Evolutionary conservation across 2,329 filamentous ascomycete species (phyloP), one percentile per base, ranked within the genome.

Genomic region (Pseudopyricularia javanii): DNA sequence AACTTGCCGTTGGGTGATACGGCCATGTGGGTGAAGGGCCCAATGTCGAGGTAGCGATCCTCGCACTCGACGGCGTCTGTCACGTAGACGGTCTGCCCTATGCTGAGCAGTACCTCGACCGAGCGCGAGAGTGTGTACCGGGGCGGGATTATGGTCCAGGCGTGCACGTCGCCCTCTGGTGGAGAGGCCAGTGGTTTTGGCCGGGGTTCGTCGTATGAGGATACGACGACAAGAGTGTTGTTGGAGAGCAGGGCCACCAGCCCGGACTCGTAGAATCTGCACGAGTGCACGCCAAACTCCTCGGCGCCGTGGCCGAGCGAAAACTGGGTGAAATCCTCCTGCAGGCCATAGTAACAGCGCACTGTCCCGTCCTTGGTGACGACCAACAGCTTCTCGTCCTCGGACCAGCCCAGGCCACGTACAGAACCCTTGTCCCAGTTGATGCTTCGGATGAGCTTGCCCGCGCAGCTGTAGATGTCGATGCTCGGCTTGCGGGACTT

Each of bases 321-420:
- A 67, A 97, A 98, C 54, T 95, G 91, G 15, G 85, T 88, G 64
- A 98, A 98, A 64, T 97, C 91, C 56, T 86, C 88, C 66, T 95
- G 87, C n/a, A 98, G 72, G 62, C 93, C 88, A 65, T 90, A 83
- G 64, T 91, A 96, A 66, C 89, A 93, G 55, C 91, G 79, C 45
- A 97, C 91, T 1, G 83, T 91, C 24, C 93, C 93, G 63, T 98
- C 91, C 52, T 86, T 80, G 9, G 90, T 88, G 51, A 97, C 83
- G 0, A 96, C 86, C 4, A 98, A 73, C 48, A 98, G 76, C 64
- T 87, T 86, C 74, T 98, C 93, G 58, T 96, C 89, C 62, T 95
- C 91, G 20, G 91, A 95, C 93, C 93, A 98, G 33, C 93, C 93
- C 20, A 98, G 76, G 2, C 88, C 90, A 66, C 85, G 86, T 63